phyloP scores from a whole-genome alignment of 2,329 filamentous ascomycete species.

The Chrysoporthe deuterocubensis region DNA sequence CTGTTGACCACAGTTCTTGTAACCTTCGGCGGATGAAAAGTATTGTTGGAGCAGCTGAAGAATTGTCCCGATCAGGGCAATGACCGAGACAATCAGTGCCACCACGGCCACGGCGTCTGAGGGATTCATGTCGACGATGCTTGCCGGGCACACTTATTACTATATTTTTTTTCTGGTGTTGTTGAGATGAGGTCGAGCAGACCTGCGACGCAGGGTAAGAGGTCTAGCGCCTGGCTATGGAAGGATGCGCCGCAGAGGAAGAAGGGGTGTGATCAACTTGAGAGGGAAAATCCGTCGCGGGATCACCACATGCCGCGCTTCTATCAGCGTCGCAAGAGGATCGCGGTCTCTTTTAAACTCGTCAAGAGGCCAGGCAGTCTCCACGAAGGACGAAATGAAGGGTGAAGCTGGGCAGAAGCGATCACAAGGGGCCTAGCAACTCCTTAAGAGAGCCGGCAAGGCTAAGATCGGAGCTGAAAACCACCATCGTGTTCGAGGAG shows the following conservation, averaged over 20 bases:
- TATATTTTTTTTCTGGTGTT: background rate
- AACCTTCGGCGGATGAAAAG: constrained; percentile 53
- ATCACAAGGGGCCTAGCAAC: background rate
- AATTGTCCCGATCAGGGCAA: constrained; percentile 50
- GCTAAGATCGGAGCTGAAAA: constrained; percentile 18
- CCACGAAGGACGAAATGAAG: background rate
- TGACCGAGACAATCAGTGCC: constrained; percentile 51
- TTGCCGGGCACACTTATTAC: background rate
- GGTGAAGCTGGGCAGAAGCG: background rate
- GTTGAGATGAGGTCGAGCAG: background rate
- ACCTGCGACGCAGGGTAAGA: background rate
- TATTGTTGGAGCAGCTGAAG: constrained; percentile 57
- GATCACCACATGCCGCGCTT: background rate
- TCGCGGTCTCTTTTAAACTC: background rate
- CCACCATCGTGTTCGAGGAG: background rate
- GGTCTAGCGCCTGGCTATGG: no score
- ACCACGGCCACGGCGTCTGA: constrained; percentile 47
- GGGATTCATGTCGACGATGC: constrained; percentile 9
- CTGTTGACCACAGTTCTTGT: constrained; percentile 51
- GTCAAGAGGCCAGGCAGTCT: background rate
- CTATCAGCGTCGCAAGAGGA: background rate
- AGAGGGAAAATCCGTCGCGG: background rate
- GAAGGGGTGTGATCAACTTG: background rate
- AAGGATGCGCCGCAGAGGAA: background rate
- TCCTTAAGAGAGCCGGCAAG: constrained; percentile 11